phyloP scores from a whole-genome alignment of 495 filamentous ascomycete genomes.

The Aspergillus coremiiformis region DNA sequence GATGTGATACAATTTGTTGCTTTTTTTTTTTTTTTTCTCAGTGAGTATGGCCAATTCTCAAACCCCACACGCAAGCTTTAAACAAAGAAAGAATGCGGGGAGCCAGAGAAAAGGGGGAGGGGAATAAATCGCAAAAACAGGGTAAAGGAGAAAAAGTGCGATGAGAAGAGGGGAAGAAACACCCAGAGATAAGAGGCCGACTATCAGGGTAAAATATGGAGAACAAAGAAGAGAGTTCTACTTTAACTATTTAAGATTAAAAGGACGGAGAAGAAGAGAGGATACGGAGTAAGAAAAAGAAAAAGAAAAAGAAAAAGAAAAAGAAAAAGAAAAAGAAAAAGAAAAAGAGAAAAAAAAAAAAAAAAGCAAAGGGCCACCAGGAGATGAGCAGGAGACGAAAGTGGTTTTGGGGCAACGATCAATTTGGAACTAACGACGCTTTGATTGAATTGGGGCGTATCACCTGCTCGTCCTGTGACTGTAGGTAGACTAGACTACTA shows the following conservation, averaged over 20 bases:
- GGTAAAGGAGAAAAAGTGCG: neutral
- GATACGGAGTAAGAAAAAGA: constrained; percentile 2
- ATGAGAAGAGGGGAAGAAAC: neutral
- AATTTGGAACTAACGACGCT: constrained; percentile 1
- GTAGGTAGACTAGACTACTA: too few species aligned
- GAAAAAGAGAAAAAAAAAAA: neutral
- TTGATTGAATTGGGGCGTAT: constrained; percentile 1
- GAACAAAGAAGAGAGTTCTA: neutral
- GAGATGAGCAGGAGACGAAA: neutral
- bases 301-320: constrained; percentile 7
- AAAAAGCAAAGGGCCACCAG: neutral
- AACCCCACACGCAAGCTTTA: constrained; percentile 17
- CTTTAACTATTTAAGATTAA: constrained; percentile 3
- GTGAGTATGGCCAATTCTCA: neutral
- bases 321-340: neutral
- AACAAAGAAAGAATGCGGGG: constrained; percentile 17
- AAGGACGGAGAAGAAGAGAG: neutral
- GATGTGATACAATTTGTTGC: neutral
- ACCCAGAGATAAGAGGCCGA: neutral
- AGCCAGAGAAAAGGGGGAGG: constrained; percentile 8
- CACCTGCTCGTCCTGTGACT: neutral
- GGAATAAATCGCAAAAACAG: neutral
- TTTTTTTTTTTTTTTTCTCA: neutral
- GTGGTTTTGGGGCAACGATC: neutral
- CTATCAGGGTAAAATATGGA: neutral